Evolutionary conservation across 2,329 filamentous ascomycete genomes (phyloP).

Genomic region (Fusarium decemcellulare): DNA sequence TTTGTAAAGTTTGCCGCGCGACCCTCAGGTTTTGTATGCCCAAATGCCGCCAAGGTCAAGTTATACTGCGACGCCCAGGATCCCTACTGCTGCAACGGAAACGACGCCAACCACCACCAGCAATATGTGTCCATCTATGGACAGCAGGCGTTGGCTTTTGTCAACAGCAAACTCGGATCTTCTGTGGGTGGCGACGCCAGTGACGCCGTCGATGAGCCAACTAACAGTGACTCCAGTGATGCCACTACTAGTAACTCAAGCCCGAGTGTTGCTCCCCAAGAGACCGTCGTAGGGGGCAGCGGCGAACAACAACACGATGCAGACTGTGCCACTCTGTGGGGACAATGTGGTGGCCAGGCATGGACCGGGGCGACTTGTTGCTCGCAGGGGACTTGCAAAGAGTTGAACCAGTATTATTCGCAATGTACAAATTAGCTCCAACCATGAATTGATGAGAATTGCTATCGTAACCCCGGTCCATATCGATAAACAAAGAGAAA

Average conservation of each 20-base stretch:
- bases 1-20: constrained; percentile 70
- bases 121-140: constrained; percentile 76
- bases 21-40: constrained; percentile 70
- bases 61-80: constrained; percentile 76
- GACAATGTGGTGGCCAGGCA: neutral
- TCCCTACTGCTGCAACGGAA: constrained; percentile 77
- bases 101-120: constrained; percentile 71
- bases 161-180: constrained; percentile 58
- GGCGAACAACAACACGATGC: neutral
- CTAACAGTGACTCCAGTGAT: neutral
- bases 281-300: neutral
- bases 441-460: too few relatives aligned
- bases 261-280: neutral
- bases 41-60: constrained; percentile 67
- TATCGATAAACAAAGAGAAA: too few relatives aligned
- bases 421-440: constrained; percentile 7
- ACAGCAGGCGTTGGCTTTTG: constrained; percentile 69
- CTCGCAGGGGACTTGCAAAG: constrained; percentile 23
- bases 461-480: too few relatives aligned
- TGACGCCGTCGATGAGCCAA: neutral
- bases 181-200: neutral
- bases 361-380: constrained; percentile 33
- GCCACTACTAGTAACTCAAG: neutral
- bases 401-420: constrained; percentile 26
- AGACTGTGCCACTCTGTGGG: neutral